Evolutionary conservation across 768 basidiomycete genomes (phyloP), one percentile per base, ranked within the genome.

Genomic region (Suillus bovinus): DNA sequence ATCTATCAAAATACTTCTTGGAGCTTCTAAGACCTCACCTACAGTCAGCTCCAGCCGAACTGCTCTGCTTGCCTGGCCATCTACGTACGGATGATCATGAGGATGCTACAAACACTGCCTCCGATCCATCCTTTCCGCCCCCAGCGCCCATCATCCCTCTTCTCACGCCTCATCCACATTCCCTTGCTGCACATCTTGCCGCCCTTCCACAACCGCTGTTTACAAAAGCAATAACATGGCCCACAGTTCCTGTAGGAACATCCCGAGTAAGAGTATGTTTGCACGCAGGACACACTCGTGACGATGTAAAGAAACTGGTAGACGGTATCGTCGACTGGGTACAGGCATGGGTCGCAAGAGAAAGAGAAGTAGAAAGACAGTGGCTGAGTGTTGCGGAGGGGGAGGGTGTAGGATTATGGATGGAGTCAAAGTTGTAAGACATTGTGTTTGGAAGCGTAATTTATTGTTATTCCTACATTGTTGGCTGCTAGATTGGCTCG

Each of bases 211-310:
- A 61, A 74, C 24, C 3, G 82, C 83, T 1, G 81, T 90, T 69
- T 86, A 88, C 88, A 0, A 85, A 88, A 4, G 86, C 91, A 5
- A 93, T 94, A 46, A 87, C 85, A 11, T 90, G 88, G 80, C 96
- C 96, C 0, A 97, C 95, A 0, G 95, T 97, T 0, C 93, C 95
- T 0, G 88, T 87, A 59, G 94, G 93, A 10, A 84, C 83, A 63
- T 90, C 95, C 63, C 84, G 95, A 20, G 88, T 98, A 2, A 76
- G 96, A 3, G 84, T 98, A n/a, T 98, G 96, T 72, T 69, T 98
- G 31, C 91, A 95, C 69, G 86, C 94, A 0, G 86, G 82, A 2
- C 93, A 96, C 68, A 85, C 86, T 16, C 62, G 68, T 3, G 79
- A 76, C 42, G 88, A 96, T 33, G 80, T 96, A 4, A 82, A 85